Base-by-base conservation (phyloP, 805 yeast genomes). In the Metschnikowia picachoensis region DNA sequence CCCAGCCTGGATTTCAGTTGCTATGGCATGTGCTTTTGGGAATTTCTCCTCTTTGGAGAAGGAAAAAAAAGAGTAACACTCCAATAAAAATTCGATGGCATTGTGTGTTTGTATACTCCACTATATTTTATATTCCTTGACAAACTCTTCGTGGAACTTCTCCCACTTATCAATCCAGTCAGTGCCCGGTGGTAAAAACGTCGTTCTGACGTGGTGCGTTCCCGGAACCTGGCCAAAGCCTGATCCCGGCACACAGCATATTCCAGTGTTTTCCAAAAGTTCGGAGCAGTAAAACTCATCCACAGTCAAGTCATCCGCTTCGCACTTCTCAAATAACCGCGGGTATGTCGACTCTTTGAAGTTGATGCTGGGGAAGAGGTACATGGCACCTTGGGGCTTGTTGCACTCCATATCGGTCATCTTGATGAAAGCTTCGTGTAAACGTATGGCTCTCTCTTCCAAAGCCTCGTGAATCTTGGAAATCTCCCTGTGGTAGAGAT, bases 381-480 rank as follows among this genome's bases (percentile, higher is more conserved):
- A 94, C 99, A 94, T 92, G 35, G 99, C 97, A 55, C 99, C 99
- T 72, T 85, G 81, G 37, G 99, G 98, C 53, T 79, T 79, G 67
- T 88, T 89, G 66, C 97, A 91, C 25, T 77, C 67, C 40, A 94
- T 85, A 52, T 92, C 95, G 51, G 85, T 87, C 86, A 94, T 80
- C 33, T 76, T 62, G 44, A 73, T 66, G 69, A 94, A 92, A 0
- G 96, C 87, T 14, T 77, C 66, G 60, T 80, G 85, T 41, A 94
- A 73, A 40, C 72, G 64, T 11, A 67, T 60, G 13, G 97, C 84
- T 60, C 97, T 82, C 30, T 67, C 57, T 48, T 73, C 66, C 51
- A 94, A 76, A 17, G 85, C 78, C 30, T 74, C 61, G 60, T 79
- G 87, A 50, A 94, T 86, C 1, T 72, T 61, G 5, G 58, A 53